phyloP scores from a whole-genome alignment of 306 rosid genomes.

The Cucurbita pepo region DNA sequence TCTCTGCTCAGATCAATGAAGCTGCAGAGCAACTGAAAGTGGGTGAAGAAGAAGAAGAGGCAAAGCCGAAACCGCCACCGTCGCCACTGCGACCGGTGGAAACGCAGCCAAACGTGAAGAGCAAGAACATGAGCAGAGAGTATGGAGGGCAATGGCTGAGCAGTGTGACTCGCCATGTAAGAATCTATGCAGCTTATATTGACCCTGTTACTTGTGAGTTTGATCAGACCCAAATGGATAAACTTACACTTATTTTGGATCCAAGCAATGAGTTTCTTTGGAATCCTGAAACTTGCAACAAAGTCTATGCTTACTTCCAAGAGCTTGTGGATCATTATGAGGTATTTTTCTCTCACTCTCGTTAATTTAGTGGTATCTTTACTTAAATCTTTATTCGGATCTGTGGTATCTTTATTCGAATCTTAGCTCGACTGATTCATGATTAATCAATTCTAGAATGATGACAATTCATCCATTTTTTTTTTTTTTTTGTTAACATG shows the following conservation, averaged over 20 bases:
- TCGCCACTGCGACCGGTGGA: constrained; percentile 63
- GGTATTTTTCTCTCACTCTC: constrained; percentile 21
- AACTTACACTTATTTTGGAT: constrained; percentile 70
- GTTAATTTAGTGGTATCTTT: too few relatives aligned
- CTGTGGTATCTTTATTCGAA: too few relatives aligned
- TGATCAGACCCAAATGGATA: constrained; percentile 93
- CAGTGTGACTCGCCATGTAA: constrained; percentile 46
- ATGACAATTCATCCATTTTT: neutral
- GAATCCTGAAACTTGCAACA: constrained; percentile 53
- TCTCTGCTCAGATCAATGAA: constrained; percentile 26
- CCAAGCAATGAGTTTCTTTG: constrained; percentile 87
- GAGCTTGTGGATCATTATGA: constrained; percentile 93
- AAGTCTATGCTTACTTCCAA: constrained; percentile 75
- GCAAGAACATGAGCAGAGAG: constrained; percentile 69
- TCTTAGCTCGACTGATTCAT: too few relatives aligned
- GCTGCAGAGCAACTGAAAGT: constrained; percentile 4
- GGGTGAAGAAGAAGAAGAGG: constrained; percentile 14
- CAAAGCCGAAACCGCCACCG: neutral
- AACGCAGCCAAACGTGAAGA: constrained; percentile 47
- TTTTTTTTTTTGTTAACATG: neutral
- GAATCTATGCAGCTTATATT: constrained; percentile 79
- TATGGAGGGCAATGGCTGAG: constrained; percentile 91
- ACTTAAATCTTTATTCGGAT: too few relatives aligned
- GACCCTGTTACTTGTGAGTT: constrained; percentile 68
- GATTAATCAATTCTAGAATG: too few relatives aligned